A percentile compares a stretch with the other conserved stretches of the same genome.
phyloP scores from a whole-genome alignment of 441 rosid genomes.

The Viola pubescens region DNA sequence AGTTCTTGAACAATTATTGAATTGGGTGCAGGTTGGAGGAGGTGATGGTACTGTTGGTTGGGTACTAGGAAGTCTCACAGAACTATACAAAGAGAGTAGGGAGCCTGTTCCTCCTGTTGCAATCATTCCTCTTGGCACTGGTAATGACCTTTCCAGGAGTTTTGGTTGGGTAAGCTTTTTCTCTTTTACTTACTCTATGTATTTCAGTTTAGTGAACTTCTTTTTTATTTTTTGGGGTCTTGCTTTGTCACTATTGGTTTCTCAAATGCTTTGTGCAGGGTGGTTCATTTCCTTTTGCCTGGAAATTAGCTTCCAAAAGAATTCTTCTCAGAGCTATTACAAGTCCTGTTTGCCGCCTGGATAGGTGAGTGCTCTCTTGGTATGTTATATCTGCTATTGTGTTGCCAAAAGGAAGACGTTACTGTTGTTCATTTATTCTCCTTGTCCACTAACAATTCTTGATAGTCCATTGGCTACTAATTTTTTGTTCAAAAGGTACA shows the following conservation, averaged over 20 bases:
- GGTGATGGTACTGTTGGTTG: slow-evolving; percentile 99
- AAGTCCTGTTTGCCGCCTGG: slow-evolving; percentile 57
- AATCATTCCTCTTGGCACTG: slow-evolving; percentile 90
- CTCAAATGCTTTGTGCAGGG: slow-evolving; percentile 46
- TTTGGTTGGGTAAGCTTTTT: slow-evolving; percentile 76
- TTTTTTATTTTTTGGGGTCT: not conserved
- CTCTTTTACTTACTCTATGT: slow-evolving; percentile 14
- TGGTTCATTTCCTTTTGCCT: slow-evolving; percentile 87
- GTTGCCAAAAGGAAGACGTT: not conserved
- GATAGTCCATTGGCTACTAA: not conserved
- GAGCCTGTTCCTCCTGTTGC: slow-evolving; percentile 81
- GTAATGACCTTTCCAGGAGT: slow-evolving; percentile 89
- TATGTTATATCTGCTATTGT: not conserved
- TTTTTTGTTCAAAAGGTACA: not conserved
- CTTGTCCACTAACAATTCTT: not conserved
- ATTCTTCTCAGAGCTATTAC: slow-evolving; percentile 52
- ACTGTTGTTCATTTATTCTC: not conserved
- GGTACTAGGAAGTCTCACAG: slow-evolving; percentile 82
- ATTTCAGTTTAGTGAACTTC: slow-evolving; percentile 4
- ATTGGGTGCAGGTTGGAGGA: slow-evolving; percentile 72
- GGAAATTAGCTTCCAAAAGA: slow-evolving; percentile 87
- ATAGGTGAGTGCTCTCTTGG: slow-evolving; percentile 41
- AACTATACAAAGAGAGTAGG: slow-evolving; percentile 42
- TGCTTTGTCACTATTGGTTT: slow-evolving; percentile 16
- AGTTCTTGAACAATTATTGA: no score